These are phyloP conservation scores for Citrullus colocynthis DNA, from an alignment of 306 rosid species.

Conservation along the genomic window DNA sequence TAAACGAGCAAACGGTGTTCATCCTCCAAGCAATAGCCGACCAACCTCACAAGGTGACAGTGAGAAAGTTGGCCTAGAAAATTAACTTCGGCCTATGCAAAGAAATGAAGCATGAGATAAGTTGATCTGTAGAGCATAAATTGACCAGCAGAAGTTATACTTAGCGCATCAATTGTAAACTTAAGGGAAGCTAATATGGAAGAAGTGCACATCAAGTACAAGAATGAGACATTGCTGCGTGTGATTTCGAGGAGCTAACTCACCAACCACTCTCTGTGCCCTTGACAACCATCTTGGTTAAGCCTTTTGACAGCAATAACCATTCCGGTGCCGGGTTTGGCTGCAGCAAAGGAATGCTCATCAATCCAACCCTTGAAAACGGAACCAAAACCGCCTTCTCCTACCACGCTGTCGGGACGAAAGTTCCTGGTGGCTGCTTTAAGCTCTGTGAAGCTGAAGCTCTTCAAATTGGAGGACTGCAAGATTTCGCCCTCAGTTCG, in stretches of 20 bases:
- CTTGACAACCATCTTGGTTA: slow-evolving; percentile 46
- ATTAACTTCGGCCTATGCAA: slow-evolving; percentile 43
- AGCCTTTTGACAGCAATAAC: slow-evolving; percentile 66
- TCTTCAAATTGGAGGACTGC: slow-evolving; percentile 24
- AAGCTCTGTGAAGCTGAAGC: slow-evolving; percentile 26
- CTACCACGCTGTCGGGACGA: slow-evolving; percentile 50
- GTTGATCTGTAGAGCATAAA: not conserved
- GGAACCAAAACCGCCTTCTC: slow-evolving; percentile 69
- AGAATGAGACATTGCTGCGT: not conserved
- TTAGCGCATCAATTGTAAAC: not conserved
- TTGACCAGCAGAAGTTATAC: not conserved
- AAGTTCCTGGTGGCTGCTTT: slow-evolving; percentile 50
- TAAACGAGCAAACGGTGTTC: slow-evolving; percentile 52
- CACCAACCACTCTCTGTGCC: slow-evolving; percentile 77
- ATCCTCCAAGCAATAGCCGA: slow-evolving; percentile 57
- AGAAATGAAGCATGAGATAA: not conserved
- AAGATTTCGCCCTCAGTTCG: slow-evolving; percentile 37
- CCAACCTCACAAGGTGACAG: slow-evolving; percentile 49
- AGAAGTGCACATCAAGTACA: not conserved
- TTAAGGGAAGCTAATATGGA: not conserved
- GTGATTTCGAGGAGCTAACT: slow-evolving; percentile 13
- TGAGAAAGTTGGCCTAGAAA: slow-evolving; percentile 56
- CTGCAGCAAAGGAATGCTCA: slow-evolving; percentile 31
- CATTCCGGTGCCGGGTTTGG: slow-evolving; percentile 55
- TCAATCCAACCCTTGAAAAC: slow-evolving; percentile 71